Evolutionary conservation across 805 yeast species (phyloP).

Genomic region (Metschnikowia arizonensis): DNA sequence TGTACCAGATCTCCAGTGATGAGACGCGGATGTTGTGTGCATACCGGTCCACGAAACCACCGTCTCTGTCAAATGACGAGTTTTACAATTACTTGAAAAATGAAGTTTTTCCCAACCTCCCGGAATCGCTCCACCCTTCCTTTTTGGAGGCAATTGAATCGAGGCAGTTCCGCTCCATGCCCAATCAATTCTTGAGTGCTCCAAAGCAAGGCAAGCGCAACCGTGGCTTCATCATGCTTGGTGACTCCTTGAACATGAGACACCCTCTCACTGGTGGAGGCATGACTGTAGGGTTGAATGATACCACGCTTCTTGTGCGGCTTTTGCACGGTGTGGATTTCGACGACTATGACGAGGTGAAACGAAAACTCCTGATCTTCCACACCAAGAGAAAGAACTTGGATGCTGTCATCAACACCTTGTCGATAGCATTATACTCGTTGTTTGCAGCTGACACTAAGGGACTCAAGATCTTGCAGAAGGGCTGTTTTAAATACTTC

Average conservation of each 20-base stretch:
- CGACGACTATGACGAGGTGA: constrained; percentile 52
- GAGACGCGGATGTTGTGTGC: constrained; percentile 92
- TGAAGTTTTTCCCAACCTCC: constrained; percentile 65
- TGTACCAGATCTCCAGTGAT: constrained; percentile 78
- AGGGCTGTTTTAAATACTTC: constrained; percentile 87
- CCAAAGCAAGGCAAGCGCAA: constrained; percentile 48
- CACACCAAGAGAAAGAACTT: constrained; percentile 73
- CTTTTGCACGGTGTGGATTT: constrained; percentile 56
- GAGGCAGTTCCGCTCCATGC: constrained; percentile 76
- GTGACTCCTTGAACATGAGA: constrained; percentile 95
- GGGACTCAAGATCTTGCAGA: constrained; percentile 65
- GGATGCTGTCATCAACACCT: constrained; percentile 81
- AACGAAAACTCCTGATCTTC: constrained; percentile 58
- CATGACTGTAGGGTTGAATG: constrained; percentile 95
- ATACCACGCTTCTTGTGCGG: constrained; percentile 65
- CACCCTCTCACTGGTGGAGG: constrained; percentile 99
- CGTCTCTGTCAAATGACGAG: constrained; percentile 56
- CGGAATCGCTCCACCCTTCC: constrained; percentile 59
- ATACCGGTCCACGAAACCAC: constrained; percentile 67
- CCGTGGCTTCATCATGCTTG: constrained; percentile 77
- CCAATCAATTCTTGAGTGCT: constrained; percentile 87
- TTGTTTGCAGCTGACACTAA: constrained; percentile 82
- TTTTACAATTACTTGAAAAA: constrained; percentile 55
- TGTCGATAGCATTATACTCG: constrained; percentile 85
- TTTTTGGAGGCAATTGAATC: constrained; percentile 56